A percentile compares a stretch with the other conserved stretches of the same genome.
phyloP scores from a whole-genome alignment of 768 basidiomycete genomes.

The Chlorophyllum brunneum region DNA sequence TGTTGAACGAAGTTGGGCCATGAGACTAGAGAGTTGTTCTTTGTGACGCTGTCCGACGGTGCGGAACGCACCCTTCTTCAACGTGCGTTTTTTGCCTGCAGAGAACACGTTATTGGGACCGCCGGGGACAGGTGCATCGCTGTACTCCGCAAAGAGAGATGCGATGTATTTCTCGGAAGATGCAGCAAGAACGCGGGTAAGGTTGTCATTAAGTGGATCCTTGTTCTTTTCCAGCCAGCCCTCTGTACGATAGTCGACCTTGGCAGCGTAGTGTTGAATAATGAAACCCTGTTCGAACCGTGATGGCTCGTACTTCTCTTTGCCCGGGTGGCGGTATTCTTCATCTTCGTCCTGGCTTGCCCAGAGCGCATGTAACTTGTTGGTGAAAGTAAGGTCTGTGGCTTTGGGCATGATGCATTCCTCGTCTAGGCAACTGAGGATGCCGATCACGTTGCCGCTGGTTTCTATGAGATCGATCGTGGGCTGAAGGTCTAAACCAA shows the following conservation, averaged over 20 bases:
- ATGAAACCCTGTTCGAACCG: slow-evolving; percentile 94
- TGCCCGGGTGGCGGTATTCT: slow-evolving; percentile 65
- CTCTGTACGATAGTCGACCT: slow-evolving; percentile 92
- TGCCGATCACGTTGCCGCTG: slow-evolving; percentile 76
- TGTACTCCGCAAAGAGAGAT: slow-evolving; percentile 79
- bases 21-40: slow-evolving; percentile 88
- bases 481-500: slow-evolving; percentile 94
- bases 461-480: slow-evolving; percentile 98
- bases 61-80: slow-evolving; percentile 96
- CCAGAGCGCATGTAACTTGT: slow-evolving; percentile 87
- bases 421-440: slow-evolving; percentile 91
- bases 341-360: slow-evolving; percentile 45
- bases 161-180: slow-evolving; percentile 84
- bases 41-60: slow-evolving; percentile 95
- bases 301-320: slow-evolving; percentile 79
- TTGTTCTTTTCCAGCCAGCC: slow-evolving; percentile 99
- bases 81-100: slow-evolving; percentile 63
- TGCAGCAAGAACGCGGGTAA: slow-evolving; percentile 80
- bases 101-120: slow-evolving; percentile 35
- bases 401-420: slow-evolving; percentile 99
- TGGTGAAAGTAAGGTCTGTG: slow-evolving; percentile 89
- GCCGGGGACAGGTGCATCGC: slow-evolving; percentile 39
- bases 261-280: slow-evolving; percentile 94
- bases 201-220: slow-evolving; percentile 95
- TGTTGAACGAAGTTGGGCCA: slow-evolving; percentile 87